Evolutionary conservation across 2,329 filamentous ascomycete species (phyloP).

Genomic region (Penicillium frequentans): DNA sequence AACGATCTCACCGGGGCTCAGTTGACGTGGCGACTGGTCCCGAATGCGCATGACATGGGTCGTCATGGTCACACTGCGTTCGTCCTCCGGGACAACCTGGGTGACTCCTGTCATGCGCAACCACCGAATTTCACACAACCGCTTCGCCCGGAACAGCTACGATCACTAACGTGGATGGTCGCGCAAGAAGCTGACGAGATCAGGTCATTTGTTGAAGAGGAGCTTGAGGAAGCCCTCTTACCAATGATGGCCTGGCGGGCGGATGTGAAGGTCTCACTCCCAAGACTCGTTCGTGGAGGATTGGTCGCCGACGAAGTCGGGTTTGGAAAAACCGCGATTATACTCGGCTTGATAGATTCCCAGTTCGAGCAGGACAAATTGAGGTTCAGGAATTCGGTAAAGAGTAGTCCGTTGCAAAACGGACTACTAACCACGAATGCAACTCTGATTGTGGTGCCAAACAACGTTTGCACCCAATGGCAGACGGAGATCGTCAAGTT

Average conservation of each 20-base stretch:
- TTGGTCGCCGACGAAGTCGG: conserved; percentile 65
- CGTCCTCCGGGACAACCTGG: conserved; percentile 44
- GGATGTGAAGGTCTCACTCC: conserved; percentile 49
- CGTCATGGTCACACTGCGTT: background rate
- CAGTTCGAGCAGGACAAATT: background rate
- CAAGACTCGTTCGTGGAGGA: conserved; percentile 53
- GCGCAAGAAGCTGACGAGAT: conserved; percentile 49
- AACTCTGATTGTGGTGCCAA: conserved; percentile 61
- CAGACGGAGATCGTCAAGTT: conserved; percentile 54
- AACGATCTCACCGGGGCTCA: background rate
- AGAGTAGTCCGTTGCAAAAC: background rate
- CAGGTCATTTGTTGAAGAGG: conserved; percentile 51
- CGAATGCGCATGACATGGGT: background rate
- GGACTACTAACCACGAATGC: conserved; percentile 50
- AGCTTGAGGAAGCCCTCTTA: conserved; percentile 57
- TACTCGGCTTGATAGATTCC: conserved; percentile 43
- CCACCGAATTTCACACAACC: conserved; percentile 36
- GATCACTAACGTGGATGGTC: conserved; percentile 61
- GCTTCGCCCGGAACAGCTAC: conserved; percentile 55
- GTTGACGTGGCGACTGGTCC: background rate
- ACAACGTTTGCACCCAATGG: conserved; percentile 61
- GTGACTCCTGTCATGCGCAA: conserved; percentile 31
- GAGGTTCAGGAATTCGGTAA: background rate
- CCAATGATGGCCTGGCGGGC: conserved; percentile 56
- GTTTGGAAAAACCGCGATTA: conserved; percentile 66